A percentile compares a stretch with the other conserved stretches of the same genome.
These are phyloP conservation scores for Vitellaria paradoxa DNA, from an alignment of 179 eudicot genomes.

Conservation along the genomic window DNA sequence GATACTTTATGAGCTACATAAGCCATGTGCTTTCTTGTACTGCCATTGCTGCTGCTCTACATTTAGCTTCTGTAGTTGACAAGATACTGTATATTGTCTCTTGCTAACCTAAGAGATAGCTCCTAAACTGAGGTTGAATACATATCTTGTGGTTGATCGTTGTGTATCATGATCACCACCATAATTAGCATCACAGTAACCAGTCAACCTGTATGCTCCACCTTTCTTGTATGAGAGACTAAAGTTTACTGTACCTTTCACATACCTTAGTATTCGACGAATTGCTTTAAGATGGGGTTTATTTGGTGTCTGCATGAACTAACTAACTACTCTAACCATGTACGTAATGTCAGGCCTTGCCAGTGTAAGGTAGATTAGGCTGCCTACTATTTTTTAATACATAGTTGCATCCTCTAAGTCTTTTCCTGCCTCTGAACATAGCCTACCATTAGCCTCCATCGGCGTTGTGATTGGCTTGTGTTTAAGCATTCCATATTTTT, in stretches of 20 bases:
- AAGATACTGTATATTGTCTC: neutral
- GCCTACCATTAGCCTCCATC: constrained; percentile 4
- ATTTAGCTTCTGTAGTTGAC: neutral
- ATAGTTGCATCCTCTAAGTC: too few species aligned
- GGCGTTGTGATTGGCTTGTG: constrained; percentile 7
- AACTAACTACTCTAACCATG: neutral
- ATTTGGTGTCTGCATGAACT: neutral
- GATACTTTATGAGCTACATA: too few species aligned
- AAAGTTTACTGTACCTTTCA: neutral
- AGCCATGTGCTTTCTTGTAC: too few species aligned
- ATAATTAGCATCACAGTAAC: too few species aligned
- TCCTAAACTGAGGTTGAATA: too few species aligned
- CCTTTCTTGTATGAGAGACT: neutral
- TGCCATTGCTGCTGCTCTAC: neutral
- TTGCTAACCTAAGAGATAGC: neutral
- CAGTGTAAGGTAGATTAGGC: constrained; percentile 10
- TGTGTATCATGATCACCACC: too few species aligned
- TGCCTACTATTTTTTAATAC: constrained; percentile 17
- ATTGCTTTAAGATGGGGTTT: neutral
- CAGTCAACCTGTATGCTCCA: too few species aligned
- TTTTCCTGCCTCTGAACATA: constrained; percentile 8
- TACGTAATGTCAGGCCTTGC: constrained; percentile 4
- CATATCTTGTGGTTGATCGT: too few species aligned
- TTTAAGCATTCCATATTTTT: constrained; percentile 20
- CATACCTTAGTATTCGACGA: neutral